Percentiles rank a stretch among this genome's conserved stretches.
Evolutionary conservation across 108 stramenopile genomes (phyloP).

Genomic region (Stephanodiscus minutulus): DNA sequence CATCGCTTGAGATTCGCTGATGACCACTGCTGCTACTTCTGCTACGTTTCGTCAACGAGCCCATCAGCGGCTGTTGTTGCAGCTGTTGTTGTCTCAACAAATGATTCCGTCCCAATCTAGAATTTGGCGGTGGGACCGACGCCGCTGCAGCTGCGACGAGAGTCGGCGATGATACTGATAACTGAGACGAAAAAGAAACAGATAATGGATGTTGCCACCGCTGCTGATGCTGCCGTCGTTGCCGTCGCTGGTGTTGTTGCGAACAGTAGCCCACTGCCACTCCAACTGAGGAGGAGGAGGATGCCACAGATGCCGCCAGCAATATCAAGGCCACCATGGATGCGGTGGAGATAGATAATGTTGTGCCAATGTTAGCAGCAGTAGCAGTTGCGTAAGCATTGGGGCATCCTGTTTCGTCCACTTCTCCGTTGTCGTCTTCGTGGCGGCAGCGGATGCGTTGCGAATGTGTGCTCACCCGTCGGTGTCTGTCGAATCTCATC

Average conservation of each 20-base stretch:
- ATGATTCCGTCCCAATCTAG: constrained; percentile 17
- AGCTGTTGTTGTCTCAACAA: neutral
- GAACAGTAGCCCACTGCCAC: neutral
- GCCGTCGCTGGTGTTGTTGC: neutral
- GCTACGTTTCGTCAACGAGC: neutral
- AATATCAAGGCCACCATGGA: neutral
- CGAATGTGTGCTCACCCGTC: neutral
- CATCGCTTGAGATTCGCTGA: neutral
- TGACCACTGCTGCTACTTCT: neutral
- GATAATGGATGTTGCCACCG: neutral
- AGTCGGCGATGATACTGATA: constrained; percentile 1
- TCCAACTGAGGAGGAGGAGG: neutral
- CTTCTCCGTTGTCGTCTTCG: neutral
- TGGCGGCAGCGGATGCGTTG: neutral
- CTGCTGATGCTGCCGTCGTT: neutral
- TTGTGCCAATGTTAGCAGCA: neutral
- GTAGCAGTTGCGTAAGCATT: neutral
- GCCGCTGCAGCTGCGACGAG: constrained; percentile 22
- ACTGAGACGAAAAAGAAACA: neutral
- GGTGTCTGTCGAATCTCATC: too few relatives aligned
- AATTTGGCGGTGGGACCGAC: constrained; percentile 33
- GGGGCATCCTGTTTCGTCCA: too few relatives aligned
- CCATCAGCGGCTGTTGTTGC: constrained; percentile 9
- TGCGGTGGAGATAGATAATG: neutral
- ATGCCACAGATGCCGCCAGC: neutral